phyloP scores from a whole-genome alignment of 768 basidiomycete species.

The Tulasnella sp. region DNA sequence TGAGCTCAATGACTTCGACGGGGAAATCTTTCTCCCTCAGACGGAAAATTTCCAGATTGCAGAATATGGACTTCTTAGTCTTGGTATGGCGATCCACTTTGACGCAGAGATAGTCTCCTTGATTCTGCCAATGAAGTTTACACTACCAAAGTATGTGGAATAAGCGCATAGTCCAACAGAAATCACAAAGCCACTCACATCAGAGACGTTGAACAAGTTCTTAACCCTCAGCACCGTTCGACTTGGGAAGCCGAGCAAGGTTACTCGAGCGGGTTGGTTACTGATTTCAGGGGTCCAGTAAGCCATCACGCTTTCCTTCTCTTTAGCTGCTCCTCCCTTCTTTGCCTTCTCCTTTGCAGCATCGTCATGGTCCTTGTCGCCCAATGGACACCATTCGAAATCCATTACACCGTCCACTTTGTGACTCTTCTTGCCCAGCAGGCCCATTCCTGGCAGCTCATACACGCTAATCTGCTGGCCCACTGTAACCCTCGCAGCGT shows the following conservation, averaged over 20 bases:
- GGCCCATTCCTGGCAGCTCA: conserved; percentile 84
- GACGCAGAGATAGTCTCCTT: conserved; percentile 96
- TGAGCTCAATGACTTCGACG: conserved; percentile 93
- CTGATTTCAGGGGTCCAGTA: conserved; percentile 97
- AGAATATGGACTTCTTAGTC: conserved; percentile 96
- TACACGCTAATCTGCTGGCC: conserved; percentile 94
- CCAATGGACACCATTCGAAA: conserved; percentile 95
- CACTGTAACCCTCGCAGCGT: conserved; percentile 74
- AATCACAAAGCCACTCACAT: conserved; percentile 41
- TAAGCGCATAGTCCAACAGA: not conserved
- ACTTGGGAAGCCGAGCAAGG: conserved; percentile 79
- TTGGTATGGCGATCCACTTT: conserved; percentile 98
- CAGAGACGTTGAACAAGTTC: conserved; percentile 95
- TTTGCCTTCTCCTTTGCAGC: conserved; percentile 37
- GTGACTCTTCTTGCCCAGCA: conserved; percentile 90
- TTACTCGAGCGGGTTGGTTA: conserved; percentile 94
- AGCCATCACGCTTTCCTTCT: conserved; percentile 80
- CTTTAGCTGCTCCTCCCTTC: conserved; percentile 43
- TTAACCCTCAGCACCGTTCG: conserved; percentile 78
- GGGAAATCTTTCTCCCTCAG: conserved; percentile 96
- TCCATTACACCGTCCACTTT: conserved; percentile 96
- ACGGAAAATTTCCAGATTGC: conserved; percentile 95
- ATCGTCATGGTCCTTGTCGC: conserved; percentile 77
- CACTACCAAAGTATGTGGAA: conserved; percentile 41
- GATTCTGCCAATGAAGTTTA: conserved; percentile 96